These are phyloP conservation scores for Aspergillus nidulans DNA, from an alignment of 495 filamentous ascomycete genomes.

Conservation along the genomic window DNA sequence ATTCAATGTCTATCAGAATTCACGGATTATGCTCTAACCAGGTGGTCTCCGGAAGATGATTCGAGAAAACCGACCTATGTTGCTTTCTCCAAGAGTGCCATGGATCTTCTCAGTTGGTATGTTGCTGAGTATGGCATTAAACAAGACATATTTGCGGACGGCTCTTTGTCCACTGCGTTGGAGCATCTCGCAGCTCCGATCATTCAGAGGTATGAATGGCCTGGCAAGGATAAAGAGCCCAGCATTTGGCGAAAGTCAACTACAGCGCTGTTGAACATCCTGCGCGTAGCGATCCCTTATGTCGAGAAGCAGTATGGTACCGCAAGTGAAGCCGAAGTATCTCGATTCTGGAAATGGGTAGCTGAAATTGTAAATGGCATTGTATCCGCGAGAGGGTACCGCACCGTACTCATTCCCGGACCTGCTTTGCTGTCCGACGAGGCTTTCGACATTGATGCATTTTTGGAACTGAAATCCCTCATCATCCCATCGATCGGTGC, in stretches of 20 bases:
- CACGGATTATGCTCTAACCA: conserved; percentile 57
- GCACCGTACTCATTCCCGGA: conserved; percentile 24
- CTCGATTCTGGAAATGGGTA: conserved; percentile 39
- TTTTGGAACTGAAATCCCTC: conserved; percentile 60
- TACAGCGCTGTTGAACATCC: conserved; percentile 59
- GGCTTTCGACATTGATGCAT: conserved; percentile 73
- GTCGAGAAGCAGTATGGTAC: conserved; percentile 46
- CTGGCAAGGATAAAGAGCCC: conserved; percentile 53
- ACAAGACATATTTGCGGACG: conserved; percentile 59
- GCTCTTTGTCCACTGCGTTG: conserved; percentile 55
- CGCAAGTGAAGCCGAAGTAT: conserved; percentile 26
- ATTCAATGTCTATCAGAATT: conserved; percentile 66
- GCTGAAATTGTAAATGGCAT: conserved; percentile 39
- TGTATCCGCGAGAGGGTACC: conserved; percentile 34
- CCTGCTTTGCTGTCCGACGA: conserved; percentile 45
- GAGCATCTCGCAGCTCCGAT: conserved; percentile 64
- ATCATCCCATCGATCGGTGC: conserved; percentile 72
- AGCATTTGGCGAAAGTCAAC: conserved; percentile 79
- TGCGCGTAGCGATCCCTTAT: conserved; percentile 62
- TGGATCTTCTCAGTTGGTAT: conserved; percentile 62
- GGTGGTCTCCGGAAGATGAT: conserved; percentile 31
- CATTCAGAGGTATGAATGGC: conserved; percentile 67
- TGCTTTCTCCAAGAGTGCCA: conserved; percentile 75
- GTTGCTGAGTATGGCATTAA: conserved; percentile 59
- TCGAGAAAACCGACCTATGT: conserved; percentile 67